phyloP scores from a whole-genome alignment of 2,329 filamentous ascomycete genomes.

The Trichophyton benhamiae region DNA sequence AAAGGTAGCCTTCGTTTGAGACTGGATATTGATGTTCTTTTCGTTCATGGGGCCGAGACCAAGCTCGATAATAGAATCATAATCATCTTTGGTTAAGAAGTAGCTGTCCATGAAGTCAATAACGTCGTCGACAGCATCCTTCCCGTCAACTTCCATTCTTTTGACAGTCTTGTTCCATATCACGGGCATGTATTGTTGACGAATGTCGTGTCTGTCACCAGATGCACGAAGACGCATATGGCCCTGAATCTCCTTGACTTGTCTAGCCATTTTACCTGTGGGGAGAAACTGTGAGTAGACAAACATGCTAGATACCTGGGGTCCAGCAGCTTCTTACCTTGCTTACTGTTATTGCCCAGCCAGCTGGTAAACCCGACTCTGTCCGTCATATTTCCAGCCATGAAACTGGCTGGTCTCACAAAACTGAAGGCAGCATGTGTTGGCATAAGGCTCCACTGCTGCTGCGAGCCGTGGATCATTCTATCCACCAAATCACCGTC shows the following conservation, averaged over 20 bases:
- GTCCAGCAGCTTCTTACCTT: constrained; percentile 41
- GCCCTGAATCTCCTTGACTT: constrained; percentile 85
- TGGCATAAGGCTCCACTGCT: constrained; percentile 98
- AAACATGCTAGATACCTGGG: neutral
- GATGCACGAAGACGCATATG: constrained; percentile 90
- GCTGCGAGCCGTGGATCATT: constrained; percentile 97
- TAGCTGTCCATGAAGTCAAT: constrained; percentile 97
- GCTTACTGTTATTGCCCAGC: constrained; percentile 91
- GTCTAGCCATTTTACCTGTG: constrained; percentile 55
- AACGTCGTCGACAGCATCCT: constrained; percentile 65
- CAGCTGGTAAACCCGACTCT: constrained; percentile 71
- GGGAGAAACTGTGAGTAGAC: constrained; percentile 12
- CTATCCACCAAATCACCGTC: constrained; percentile 91
- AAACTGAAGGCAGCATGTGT: constrained; percentile 92
- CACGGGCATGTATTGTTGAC: constrained; percentile 84
- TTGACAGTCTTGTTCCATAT: constrained; percentile 73
- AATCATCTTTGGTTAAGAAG: constrained; percentile 87
- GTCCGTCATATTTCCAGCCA: constrained; percentile 63
- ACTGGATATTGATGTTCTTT: constrained; percentile 62
- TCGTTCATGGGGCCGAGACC: constrained; percentile 76
- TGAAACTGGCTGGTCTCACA: constrained; percentile 76
- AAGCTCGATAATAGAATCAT: constrained; percentile 82
- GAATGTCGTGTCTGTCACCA: constrained; percentile 82
- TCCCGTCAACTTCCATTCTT: constrained; percentile 63
- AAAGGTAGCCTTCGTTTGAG: constrained; percentile 77